Base-by-base conservation (phyloP, 805 yeast species). In the Helenozyma rhizophorensis region DNA sequence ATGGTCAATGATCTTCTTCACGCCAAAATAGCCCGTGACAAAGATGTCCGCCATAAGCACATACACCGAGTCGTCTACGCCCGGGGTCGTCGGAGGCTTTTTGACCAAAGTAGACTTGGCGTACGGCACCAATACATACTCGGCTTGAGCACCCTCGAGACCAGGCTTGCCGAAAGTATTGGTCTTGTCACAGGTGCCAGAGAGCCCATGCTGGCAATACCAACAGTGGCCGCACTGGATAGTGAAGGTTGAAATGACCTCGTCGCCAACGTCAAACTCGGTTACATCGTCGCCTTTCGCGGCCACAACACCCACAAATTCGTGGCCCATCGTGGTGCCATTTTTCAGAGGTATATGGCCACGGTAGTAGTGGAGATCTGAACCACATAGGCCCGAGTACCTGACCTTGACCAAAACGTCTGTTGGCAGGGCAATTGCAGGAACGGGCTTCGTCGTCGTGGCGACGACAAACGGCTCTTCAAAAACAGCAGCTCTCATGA, bases 1-100 rank as follows among this genome's bases (percentile, higher is more conserved):
- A 18, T 56, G 54, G 25, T 63, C 55, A 27, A 70, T 49, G 38
- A 71, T 69, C 44, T 75, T 74, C 37, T 67, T 64, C 9, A 71
- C 79, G 22, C 81, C 80, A 40, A 65, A 70, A 54, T 72, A 77
- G 0, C 81, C 83, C 1, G 83, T 78, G 26, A 78, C 74, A 56
- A 78, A 77, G 32, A 78, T 77, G 50, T 78, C 83, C 10, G 80
- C 76, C 80, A 77, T 72, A 40, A 78, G 50, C 5, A 76, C 68
- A 21, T 75, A 68, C 8, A 71, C 64, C 4, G 66, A 51, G 37
- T 71, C 74, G 36, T 70, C 68, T 15, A 55, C 51, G 3, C 47
- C 47, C 28, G 47, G 46, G 1, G 40, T 39, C 8, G 39, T 18
- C 1, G 24, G 21, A 4, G 79, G 78, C 32, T 67, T 62, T 24